Conservation (phyloP, 1,139 yeast genomes). For the Nadsonia commutata region DNA sequence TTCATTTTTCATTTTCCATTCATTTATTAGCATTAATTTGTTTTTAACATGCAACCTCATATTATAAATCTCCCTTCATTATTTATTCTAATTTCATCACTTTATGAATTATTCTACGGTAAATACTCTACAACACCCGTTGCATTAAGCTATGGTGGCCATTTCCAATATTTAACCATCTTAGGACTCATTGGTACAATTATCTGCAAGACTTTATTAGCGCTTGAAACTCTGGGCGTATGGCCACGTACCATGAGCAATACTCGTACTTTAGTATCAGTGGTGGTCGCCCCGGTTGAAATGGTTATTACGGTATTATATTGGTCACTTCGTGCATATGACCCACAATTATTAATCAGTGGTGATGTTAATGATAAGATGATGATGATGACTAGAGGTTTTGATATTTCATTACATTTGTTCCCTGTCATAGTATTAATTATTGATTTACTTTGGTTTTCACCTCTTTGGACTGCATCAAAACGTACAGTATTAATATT, state of each 20-base stretch:
- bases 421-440: conserved; percentile 18
- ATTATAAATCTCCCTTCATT: too few species aligned
- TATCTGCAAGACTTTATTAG: conserved; percentile 16
- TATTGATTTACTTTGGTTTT: conserved; percentile 14
- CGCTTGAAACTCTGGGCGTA: conserved; percentile 15
- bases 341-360: conserved; percentile 17
- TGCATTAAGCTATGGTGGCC: conserved; percentile 14
- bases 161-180: conserved; percentile 21
- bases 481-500: conserved; percentile 10
- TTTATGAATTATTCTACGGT: background rate
- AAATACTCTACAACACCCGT: background rate
- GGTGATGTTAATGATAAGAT: conserved; percentile 11
- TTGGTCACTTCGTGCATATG: conserved; percentile 19
- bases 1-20: too few species aligned
- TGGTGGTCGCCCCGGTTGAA: conserved; percentile 20
- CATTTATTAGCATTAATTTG: too few species aligned
- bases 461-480: conserved; percentile 13
- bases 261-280: conserved; percentile 13
- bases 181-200: conserved; percentile 17
- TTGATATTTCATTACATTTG: conserved; percentile 19
- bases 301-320: conserved; percentile 18
- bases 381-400: conserved; percentile 11
- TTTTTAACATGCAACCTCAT: too few species aligned
- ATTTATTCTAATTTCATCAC: too few species aligned
- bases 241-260: conserved; percentile 13